Evolutionary conservation across 306 rosid species (phyloP).

Genomic region (Glycyrrhiza uralensis): DNA sequence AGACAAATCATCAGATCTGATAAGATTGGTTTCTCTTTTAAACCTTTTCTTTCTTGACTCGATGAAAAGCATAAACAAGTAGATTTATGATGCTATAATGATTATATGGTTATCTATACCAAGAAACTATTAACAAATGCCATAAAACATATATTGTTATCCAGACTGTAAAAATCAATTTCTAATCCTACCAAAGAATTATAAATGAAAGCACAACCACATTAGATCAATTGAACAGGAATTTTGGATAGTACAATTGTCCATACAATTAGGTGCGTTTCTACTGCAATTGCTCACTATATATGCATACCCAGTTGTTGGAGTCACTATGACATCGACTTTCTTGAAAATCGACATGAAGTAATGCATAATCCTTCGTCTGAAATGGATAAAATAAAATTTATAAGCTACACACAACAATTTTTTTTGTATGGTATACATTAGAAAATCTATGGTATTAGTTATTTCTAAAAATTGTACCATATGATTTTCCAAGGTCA

Average conservation of each 20-base stretch:
- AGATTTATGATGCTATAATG: not conserved
- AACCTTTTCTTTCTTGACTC: slow-evolving; percentile 7
- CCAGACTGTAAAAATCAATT: not conserved
- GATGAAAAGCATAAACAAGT: not conserved
- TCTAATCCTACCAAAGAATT: slow-evolving; percentile 1
- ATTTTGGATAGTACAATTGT: not conserved
- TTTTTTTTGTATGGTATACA: not conserved
- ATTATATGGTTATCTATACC: not conserved
- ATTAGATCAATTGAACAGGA: slow-evolving; percentile 8
- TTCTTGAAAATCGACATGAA: slow-evolving; percentile 89
- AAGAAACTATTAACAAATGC: not conserved
- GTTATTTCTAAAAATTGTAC: not conserved
- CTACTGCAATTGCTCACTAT: not conserved
- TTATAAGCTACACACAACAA: slow-evolving; percentile 4
- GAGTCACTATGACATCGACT: slow-evolving; percentile 91
- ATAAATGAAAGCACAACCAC: slow-evolving; percentile 16
- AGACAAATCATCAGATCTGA: not conserved
- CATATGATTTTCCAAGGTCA: slow-evolving; percentile 1
- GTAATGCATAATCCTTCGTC: slow-evolving; percentile 87
- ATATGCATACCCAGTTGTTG: slow-evolving; percentile 88
- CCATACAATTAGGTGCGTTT: slow-evolving; percentile 6
- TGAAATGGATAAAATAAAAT: slow-evolving; percentile 33
- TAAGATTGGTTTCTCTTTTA: not conserved
- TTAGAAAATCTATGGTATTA: not conserved
- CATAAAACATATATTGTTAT: not conserved